A percentile compares a stretch with the other conserved stretches of the same genome.
These are phyloP conservation scores for Teunomyces atbi DNA, from an alignment of 805 yeast genomes.

Conservation along the genomic window DNA sequence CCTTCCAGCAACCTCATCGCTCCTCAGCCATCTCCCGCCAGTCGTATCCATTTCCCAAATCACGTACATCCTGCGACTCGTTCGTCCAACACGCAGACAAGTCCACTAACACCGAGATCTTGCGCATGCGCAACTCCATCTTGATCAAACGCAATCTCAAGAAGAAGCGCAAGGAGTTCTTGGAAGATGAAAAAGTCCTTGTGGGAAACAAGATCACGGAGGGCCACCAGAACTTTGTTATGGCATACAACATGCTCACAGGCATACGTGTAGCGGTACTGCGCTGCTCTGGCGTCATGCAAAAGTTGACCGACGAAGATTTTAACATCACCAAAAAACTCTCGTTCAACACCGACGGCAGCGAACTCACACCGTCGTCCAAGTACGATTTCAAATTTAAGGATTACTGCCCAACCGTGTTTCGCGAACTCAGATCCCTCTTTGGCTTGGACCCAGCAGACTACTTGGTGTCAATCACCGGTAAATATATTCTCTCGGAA, in stretches of 20 bases:
- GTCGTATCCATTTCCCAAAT: not conserved
- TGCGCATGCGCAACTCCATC: constrained; percentile 50
- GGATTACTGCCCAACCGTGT: constrained; percentile 94
- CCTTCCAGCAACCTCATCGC: not conserved
- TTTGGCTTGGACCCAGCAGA: constrained; percentile 96
- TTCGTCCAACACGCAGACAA: constrained; percentile 16
- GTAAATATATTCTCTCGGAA: constrained; percentile 88
- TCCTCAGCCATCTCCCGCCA: not conserved
- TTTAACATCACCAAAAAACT: constrained; percentile 73
- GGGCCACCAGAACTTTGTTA: constrained; percentile 88
- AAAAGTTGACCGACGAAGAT: constrained; percentile 67
- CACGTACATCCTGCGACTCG: not conserved
- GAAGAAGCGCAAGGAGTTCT: constrained; percentile 38
- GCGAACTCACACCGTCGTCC: constrained; percentile 87
- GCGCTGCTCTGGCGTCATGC: constrained; percentile 81
- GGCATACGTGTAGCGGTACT: constrained; percentile 96
- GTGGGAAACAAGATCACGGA: constrained; percentile 84
- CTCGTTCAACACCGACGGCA: constrained; percentile 84
- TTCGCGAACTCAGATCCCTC: constrained; percentile 72
- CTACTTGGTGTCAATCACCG: constrained; percentile 86
- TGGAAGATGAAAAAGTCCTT: constrained; percentile 56
- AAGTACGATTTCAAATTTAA: constrained; percentile 95
- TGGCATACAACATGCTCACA: constrained; percentile 96
- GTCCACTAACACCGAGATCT: constrained; percentile 41
- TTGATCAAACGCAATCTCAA: constrained; percentile 42